phyloP scores from a whole-genome alignment of 1,284 basidiomycete species.

The Phylloporus gajari region DNA sequence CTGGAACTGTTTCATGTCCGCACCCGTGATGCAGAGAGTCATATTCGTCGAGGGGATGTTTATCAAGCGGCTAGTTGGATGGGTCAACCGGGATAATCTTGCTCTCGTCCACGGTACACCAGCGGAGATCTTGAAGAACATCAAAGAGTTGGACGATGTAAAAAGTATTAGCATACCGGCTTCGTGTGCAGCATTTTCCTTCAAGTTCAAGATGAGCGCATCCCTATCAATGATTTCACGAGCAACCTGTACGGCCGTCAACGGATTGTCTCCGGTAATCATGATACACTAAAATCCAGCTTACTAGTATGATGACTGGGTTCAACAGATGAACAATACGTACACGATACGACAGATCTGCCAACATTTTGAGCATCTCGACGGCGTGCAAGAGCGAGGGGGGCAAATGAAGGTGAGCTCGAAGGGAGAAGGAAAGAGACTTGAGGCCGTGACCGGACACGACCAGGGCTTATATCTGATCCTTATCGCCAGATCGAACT shows the following conservation, averaged over 20 bases:
- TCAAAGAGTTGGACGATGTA: background rate
- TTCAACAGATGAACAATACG: slow-evolving; percentile 43
- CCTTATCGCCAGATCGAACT: no score
- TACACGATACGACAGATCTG: slow-evolving; percentile 93
- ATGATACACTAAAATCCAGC: slow-evolving; percentile 81
- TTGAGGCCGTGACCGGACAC: no score
- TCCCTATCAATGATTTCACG: slow-evolving; percentile 94
- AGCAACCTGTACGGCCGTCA: slow-evolving; percentile 94
- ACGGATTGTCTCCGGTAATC: slow-evolving; percentile 97
- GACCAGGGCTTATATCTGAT: no score
- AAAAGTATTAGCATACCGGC: slow-evolving; percentile 57
- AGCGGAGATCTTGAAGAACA: slow-evolving; percentile 74
- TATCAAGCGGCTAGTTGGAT: slow-evolving; percentile 78
- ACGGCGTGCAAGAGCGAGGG: slow-evolving; percentile 73
- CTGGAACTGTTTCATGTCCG: slow-evolving; percentile 88
- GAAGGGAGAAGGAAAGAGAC: no score
- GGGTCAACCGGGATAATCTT: slow-evolving; percentile 88
- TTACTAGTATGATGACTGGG: slow-evolving; percentile 16
- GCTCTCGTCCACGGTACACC: slow-evolving; percentile 91
- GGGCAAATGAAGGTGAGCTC: no score
- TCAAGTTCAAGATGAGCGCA: slow-evolving; percentile 88
- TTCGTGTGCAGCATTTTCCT: slow-evolving; percentile 79
- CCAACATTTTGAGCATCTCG: slow-evolving; percentile 88
- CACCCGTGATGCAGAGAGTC: slow-evolving; percentile 95
- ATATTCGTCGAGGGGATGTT: slow-evolving; percentile 80